Percentiles rank a stretch among this genome's conserved stretches.
Conservation (phyloP, 441 rosid species). For the Geranium incanum region DNA sequence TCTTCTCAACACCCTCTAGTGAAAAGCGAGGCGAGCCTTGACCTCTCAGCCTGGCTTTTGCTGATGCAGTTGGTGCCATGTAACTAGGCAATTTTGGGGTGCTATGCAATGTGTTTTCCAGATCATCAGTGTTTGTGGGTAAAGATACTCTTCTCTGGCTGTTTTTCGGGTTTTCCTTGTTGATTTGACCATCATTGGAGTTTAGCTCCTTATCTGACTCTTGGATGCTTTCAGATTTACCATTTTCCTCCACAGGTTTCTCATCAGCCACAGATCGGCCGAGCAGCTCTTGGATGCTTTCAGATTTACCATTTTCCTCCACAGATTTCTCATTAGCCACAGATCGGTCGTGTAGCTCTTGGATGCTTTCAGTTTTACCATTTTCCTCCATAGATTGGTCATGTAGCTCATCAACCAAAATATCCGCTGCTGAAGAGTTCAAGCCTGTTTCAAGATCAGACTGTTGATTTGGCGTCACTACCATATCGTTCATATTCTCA, state of each 20-base stretch:
- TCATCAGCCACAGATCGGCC: slow-evolving; percentile 18
- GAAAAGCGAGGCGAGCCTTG: slow-evolving; percentile 51
- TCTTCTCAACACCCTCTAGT: slow-evolving; percentile 35
- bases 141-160: slow-evolving; percentile 51
- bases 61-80: slow-evolving; percentile 77
- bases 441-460: slow-evolving; percentile 27
- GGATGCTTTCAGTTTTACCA: slow-evolving; percentile 29
- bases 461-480: slow-evolving; percentile 19
- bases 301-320: slow-evolving; percentile 31
- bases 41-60: slow-evolving; percentile 54
- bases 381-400: slow-evolving; percentile 27
- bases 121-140: slow-evolving; percentile 39
- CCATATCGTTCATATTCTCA: slow-evolving; percentile 30
- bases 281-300: slow-evolving; percentile 20
- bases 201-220: slow-evolving; percentile 28
- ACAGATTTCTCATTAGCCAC: slow-evolving; percentile 21
- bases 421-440: slow-evolving; percentile 24
- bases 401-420: slow-evolving; percentile 22
- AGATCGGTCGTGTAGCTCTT: slow-evolving; percentile 9
- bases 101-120: slow-evolving; percentile 37
- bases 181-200: slow-evolving; percentile 25
- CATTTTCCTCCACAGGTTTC: slow-evolving; percentile 26
- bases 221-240: slow-evolving; percentile 27
- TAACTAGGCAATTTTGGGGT: slow-evolving; percentile 58
- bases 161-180: slow-evolving; percentile 32